These are phyloP conservation scores for Avicennia marina DNA, from an alignment of 257 asterid genomes.

Conservation along the genomic window DNA sequence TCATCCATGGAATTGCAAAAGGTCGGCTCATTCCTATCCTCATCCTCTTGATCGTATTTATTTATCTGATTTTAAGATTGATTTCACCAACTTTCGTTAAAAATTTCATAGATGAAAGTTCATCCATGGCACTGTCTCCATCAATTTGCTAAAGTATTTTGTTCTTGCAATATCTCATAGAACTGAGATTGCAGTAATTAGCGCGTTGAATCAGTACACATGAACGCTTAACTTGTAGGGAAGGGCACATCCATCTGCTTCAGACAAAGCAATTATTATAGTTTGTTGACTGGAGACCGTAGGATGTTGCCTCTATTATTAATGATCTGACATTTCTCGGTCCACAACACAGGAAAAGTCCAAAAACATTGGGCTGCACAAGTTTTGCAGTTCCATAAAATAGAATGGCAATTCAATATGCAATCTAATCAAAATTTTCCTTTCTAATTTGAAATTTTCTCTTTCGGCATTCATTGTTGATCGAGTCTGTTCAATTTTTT, in stretches of 20 bases:
- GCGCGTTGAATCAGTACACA: not conserved
- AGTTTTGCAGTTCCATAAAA: no score
- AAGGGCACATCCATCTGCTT: constrained; percentile 10
- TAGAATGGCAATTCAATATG: no score
- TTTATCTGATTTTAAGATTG: no score
- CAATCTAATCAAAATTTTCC: no score
- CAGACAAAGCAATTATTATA: constrained; percentile 20
- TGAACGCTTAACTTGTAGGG: not conserved
- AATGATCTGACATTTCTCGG: constrained; percentile 24
- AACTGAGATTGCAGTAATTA: not conserved
- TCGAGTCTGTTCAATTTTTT: no score
- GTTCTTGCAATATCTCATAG: no score
- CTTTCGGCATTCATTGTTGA: no score
- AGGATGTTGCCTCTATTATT: constrained; percentile 17
- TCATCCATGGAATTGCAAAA: constrained; percentile 83
- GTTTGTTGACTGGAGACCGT: constrained; percentile 14
- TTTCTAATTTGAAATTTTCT: no score
- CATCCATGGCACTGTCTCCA: not conserved
- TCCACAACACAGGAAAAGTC: no score
- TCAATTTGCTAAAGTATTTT: not conserved
- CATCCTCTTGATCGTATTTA: not conserved
- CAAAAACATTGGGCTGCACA: no score
- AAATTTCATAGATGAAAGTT: no score
- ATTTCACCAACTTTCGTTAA: no score
- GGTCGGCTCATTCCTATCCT: constrained; percentile 36